These are phyloP conservation scores for Mikania micrantha DNA, from an alignment of 129 eudicot species.

Conservation along the genomic window DNA sequence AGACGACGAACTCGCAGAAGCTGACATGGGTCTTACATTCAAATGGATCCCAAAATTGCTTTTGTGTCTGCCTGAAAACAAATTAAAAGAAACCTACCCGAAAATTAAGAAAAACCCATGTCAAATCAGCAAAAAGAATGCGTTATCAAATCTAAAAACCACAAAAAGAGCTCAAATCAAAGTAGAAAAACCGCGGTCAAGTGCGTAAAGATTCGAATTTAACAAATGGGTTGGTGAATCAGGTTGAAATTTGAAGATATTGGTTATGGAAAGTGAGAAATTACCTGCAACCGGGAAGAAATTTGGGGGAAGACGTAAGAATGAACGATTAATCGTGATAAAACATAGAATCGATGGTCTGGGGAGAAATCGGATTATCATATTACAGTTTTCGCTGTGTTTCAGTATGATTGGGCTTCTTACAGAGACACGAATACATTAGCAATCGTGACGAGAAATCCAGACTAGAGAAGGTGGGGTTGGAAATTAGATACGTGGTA, in stretches of 20 bases:
- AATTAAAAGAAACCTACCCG: not conserved
- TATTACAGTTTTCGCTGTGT: not conserved
- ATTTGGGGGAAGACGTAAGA: slow-evolving; percentile 8
- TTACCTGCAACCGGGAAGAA: not conserved
- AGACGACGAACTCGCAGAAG: slow-evolving; percentile 21
- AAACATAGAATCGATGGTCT: slow-evolving; percentile 17
- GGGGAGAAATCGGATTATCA: slow-evolving; percentile 22
- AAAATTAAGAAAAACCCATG: not conserved
- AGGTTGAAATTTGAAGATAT: not conserved
- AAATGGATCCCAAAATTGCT: slow-evolving; percentile 7
- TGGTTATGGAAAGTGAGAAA: not conserved
- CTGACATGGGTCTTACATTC: slow-evolving; percentile 16
- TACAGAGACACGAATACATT: not conserved
- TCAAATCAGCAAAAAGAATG: not conserved
- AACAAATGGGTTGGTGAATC: not conserved
- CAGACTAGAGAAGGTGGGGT: not conserved
- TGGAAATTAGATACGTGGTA: too few species aligned
- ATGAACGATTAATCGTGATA: slow-evolving; percentile 20
- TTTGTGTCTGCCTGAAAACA: slow-evolving; percentile 22
- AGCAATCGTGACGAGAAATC: not conserved
- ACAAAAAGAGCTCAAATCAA: not conserved
- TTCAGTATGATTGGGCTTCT: not conserved
- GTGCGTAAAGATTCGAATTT: not conserved
- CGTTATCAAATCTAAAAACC: not conserved
- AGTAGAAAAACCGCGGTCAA: not conserved